Conservation (phyloP, 2,329 filamentous ascomycete species). For the Beauveria scarabaeidicola region DNA sequence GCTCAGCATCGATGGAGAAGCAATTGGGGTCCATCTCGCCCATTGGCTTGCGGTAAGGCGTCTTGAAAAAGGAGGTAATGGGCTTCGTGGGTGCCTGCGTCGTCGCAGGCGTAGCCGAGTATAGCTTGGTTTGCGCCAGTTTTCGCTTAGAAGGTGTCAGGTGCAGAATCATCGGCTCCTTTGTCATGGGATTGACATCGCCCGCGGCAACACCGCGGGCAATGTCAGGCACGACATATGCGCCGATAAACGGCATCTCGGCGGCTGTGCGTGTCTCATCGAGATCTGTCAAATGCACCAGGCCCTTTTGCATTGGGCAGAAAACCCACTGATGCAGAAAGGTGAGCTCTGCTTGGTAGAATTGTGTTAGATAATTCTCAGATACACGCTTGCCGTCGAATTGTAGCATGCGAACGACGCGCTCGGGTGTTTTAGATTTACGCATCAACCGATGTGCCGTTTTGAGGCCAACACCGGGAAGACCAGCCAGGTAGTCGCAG, state of each 20-base stretch:
- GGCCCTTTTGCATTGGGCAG: constrained; percentile 60
- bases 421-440: constrained; percentile 82
- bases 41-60: constrained; percentile 43
- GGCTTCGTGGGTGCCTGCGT: constrained; percentile 34
- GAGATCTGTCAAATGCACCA: constrained; percentile 69
- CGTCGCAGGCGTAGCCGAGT: constrained; percentile 11
- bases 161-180: constrained; percentile 47
- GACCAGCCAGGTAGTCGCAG: constrained; percentile 86
- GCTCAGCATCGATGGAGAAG: constrained; percentile 43
- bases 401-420: constrained; percentile 70
- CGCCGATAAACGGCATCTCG: constrained; percentile 75
- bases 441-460: constrained; percentile 86
- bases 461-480: constrained; percentile 82
- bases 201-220: constrained; percentile 70
- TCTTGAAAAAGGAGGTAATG: constrained; percentile 47
- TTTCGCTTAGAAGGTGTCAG: constrained; percentile 34
- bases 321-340: constrained; percentile 94
- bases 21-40: constrained; percentile 57
- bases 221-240: constrained; percentile 57
- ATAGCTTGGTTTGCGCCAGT: constrained; percentile 28
- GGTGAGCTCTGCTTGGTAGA: constrained; percentile 80
- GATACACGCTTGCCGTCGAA: constrained; percentile 88
- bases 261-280: constrained; percentile 54
- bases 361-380: constrained; percentile 69
- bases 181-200: constrained; percentile 84